Evolutionary conservation across 176 grass and related monocot genomes (phyloP), one percentile per base, ranked within the genome.

Genomic region (Aegilops longissima): DNA sequence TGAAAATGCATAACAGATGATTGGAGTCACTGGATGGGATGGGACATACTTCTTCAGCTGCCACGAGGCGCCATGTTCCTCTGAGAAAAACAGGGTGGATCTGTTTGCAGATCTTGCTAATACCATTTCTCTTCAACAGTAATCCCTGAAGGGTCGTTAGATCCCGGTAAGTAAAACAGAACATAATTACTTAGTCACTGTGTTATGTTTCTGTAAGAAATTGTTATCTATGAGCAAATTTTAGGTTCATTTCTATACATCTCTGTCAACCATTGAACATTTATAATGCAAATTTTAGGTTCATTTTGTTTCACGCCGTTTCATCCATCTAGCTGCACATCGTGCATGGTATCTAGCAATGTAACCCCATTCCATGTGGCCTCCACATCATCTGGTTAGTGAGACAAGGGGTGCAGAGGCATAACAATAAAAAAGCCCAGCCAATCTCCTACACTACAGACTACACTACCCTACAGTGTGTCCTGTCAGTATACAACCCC

Each of bases 321-420:
- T 71, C 34, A 71, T 68, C 16, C 31, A 61, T 80, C 51, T 71
- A 79, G 78, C 47, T 70, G n/a, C 36, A 21, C 72, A 82, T 58
- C 2, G 70, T 27, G 54, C n/a, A 84, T 84, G 56, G 65, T 88
- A 83, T 59, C 56, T 59, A 83, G 17, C 71, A 31, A 11, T 9
- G 42, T 68, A 39, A 59, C 10, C 85, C 45, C 51, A 66, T 80
- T 42, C 17, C 20, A 59, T 76, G 10, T 14, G 35, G 20, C 47
- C 61, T 76, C 25, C 18, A 62, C 14, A 66, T 36, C 72, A 80
- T 44, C 4, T 84, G 75, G 18, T 78, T 35, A 75, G 87, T 27
- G 35, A 81, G 82, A 85, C 87, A 74, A 58, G 76, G 49, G 62
- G n/a, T 70, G 73, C 88, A 85, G 47, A 85, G 67, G 69, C 85